Percentiles rank a stretch among this genome's conserved stretches.
Evolutionary conservation across 208 protist species (phyloP).

Genomic region (Acanthamoeba healyi): DNA sequence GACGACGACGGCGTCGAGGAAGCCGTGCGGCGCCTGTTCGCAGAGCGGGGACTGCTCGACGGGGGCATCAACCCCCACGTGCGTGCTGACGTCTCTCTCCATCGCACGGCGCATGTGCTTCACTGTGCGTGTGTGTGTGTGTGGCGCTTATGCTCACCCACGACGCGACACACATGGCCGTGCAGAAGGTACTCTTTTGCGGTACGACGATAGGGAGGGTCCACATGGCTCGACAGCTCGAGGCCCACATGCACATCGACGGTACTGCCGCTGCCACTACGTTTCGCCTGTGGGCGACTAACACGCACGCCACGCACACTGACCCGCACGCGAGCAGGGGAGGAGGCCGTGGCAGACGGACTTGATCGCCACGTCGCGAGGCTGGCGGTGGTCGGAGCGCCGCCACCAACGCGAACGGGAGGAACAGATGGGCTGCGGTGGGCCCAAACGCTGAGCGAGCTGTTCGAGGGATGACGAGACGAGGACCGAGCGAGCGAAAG

Average conservation of each 20-base stretch:
- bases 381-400: not conserved
- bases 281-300: too few species aligned
- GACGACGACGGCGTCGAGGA: not conserved
- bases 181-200: not conserved
- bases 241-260: constrained; percentile 1
- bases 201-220: not conserved
- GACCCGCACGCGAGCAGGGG: too few species aligned
- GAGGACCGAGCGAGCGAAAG: too few species aligned
- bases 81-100: not conserved
- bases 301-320: not conserved
- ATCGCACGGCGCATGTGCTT: not conserved
- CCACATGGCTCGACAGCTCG: not conserved
- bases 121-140: too few species aligned
- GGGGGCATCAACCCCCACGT: not conserved
- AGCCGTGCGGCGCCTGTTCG: not conserved
- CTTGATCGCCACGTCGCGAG: not conserved
- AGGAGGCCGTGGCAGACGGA: not conserved
- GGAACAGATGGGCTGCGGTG: not conserved
- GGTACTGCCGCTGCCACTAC: not conserved
- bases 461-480: too few species aligned
- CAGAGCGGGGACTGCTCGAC: not conserved
- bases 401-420: not conserved
- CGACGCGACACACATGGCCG: too few species aligned
- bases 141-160: too few species aligned
- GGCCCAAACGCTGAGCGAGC: not conserved